phyloP scores from a whole-genome alignment of 495 filamentous ascomycete species.

The Sporormia fimetaria region DNA sequence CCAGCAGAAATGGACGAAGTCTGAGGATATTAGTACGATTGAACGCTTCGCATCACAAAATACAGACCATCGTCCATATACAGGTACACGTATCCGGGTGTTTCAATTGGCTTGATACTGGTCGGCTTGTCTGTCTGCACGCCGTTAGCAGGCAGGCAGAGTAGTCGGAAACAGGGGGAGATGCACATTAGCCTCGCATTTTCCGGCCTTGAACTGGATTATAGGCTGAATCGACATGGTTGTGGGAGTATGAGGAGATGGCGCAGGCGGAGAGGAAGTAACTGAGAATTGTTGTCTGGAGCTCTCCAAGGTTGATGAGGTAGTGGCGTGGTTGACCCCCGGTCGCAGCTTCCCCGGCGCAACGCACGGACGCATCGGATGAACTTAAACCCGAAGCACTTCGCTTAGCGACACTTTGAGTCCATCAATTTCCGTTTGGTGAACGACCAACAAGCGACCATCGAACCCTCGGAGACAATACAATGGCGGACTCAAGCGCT shows the following conservation, averaged over 20 bases:
- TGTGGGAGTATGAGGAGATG: conserved; percentile 10
- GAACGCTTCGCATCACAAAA: neutral
- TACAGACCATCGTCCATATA: conserved; percentile 62
- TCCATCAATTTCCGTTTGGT: neutral
- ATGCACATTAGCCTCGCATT: conserved; percentile 68
- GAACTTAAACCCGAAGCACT: too few species aligned
- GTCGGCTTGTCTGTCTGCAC: conserved; percentile 38
- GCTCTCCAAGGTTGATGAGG: too few species aligned
- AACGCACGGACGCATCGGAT: too few species aligned
- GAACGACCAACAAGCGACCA: conserved; percentile 2
- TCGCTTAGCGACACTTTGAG: too few species aligned
- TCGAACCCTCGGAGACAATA: conserved; percentile 8
- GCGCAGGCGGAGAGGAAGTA: conserved; percentile 6
- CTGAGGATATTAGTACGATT: conserved; percentile 32
- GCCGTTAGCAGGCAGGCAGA: conserved; percentile 12
- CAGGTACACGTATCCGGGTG: conserved; percentile 83
- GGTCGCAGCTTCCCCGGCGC: too few species aligned
- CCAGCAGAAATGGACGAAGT: conserved; percentile 96
- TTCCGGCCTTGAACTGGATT: conserved; percentile 95
- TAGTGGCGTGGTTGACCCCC: too few species aligned
- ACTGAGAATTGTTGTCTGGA: too few species aligned
- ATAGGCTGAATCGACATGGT: conserved; percentile 64
- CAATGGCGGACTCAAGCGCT: conserved; percentile 28
- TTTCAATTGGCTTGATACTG: conserved; percentile 55
- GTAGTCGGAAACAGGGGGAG: conserved; percentile 7